Base-by-base conservation (phyloP, 2,329 filamentous ascomycete genomes). In the Penicillium sp. region DNA sequence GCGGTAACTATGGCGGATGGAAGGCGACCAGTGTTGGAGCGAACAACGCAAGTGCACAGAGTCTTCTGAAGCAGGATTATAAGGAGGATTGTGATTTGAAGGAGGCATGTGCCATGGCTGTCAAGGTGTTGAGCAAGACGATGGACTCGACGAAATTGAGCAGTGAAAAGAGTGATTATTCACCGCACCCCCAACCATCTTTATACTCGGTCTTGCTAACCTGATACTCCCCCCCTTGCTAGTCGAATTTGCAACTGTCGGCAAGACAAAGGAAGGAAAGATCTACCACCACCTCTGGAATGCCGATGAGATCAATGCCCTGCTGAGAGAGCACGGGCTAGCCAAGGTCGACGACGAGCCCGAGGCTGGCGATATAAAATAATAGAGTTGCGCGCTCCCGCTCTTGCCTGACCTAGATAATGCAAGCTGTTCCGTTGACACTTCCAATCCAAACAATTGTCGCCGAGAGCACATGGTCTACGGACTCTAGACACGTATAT, bases 71-170 rank as follows among this genome's bases (percentile, higher is more conserved):
- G 87, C 95, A 99, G 80, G 95, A 99, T 80, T 99, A 99, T 84
- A 97, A 98, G 85, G 95, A 99, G 82, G 93, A 98, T 71, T 98
- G 93, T 79, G 90, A 92, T 69, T 80, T 99, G 75, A 92, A 97
- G 83, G 95, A 99, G 83, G 95, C 96, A 5, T 99, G 95, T 78
- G 93, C 91, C 58, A 90, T 97, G 85, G 95, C 95, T 11, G 95
- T 99, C 78, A 99, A 99, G 86, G 95, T 99, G 66, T 82, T 99
- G 69, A 98, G 95, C 86, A 99, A 99, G 89, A 99, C 95, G 6
- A 99, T 99, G 96, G 95, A 99, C 79, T 97, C 93, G 59, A 98
- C 94, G 58, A 99, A 97, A 85, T 82, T 99, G 76, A 97, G 93
- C 84, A 97, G 93, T 76, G 95, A 99, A 86, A 99, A 99, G 88